These are phyloP conservation scores for Neofusicoccum kwambonambiense DNA, from an alignment of 2,329 filamentous ascomycete species.

Conservation along the genomic window DNA sequence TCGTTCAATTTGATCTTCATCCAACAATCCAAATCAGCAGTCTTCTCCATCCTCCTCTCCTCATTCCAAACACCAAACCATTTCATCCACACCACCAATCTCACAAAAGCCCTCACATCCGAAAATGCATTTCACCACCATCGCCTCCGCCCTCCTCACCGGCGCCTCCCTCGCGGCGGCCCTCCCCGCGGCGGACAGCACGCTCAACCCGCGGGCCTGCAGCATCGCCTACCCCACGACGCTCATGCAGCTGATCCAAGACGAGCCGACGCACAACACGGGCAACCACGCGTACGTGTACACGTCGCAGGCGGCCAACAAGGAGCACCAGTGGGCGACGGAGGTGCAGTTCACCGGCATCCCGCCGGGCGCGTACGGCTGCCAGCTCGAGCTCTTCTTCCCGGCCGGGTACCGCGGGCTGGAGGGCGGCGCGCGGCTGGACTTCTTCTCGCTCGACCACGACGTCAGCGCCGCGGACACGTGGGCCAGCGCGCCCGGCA, in stretches of 20 bases:
- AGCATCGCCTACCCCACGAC: constrained; percentile 22
- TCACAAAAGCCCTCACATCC: not conserved
- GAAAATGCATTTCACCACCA: constrained; percentile 25
- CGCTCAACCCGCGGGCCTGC: constrained; percentile 24
- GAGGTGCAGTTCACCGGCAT: constrained; percentile 25
- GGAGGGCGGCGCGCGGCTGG: constrained; percentile 23
- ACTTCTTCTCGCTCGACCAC: constrained; percentile 23
- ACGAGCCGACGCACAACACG: constrained; percentile 24
- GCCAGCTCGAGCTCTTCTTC: constrained; percentile 30
- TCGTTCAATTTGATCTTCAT: not conserved
- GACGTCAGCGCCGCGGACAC: not conserved
- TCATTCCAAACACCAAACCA: not conserved
- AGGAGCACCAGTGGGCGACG: constrained; percentile 15
- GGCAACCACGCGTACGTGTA: constrained; percentile 12
- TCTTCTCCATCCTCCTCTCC: not conserved
- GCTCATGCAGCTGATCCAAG: constrained; percentile 26
- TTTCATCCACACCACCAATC: not conserved
- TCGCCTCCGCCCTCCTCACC: constrained; percentile 21
- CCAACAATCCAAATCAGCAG: not conserved
- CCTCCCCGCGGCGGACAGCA: constrained; percentile 19
- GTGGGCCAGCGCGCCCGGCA: not conserved
- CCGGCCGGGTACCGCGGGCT: constrained; percentile 21
- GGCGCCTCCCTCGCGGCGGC: constrained; percentile 21
- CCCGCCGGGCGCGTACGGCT: constrained; percentile 27
- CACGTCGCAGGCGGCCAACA: constrained; percentile 17